These are phyloP conservation scores for Ballota nigra DNA, from an alignment of 257 asterid species.

Conservation along the genomic window DNA sequence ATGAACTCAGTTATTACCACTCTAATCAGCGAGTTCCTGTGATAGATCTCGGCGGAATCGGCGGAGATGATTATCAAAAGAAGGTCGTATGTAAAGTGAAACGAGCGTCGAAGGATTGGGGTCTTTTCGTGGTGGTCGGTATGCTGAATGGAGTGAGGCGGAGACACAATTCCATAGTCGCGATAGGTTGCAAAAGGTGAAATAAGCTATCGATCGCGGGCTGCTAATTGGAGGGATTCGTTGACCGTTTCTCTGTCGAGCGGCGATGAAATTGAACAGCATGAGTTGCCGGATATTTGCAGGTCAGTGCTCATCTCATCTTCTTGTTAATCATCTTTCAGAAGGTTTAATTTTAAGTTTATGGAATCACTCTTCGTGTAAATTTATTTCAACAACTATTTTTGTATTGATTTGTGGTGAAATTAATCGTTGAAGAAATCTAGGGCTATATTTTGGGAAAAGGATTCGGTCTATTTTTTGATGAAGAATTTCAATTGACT, in stretches of 20 bases:
- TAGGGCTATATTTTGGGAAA: background rate
- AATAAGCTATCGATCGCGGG: conserved; percentile 32
- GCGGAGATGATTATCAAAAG: conserved; percentile 12
- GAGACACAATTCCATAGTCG: conserved; percentile 41
- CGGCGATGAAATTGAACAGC: conserved; percentile 28
- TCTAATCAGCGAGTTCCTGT: conserved; percentile 40
- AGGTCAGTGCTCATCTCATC: conserved; percentile 32
- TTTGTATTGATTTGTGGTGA: background rate
- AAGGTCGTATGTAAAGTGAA: conserved; percentile 27
- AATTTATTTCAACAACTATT: too few species aligned
- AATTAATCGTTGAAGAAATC: background rate
- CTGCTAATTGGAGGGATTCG: conserved; percentile 75
- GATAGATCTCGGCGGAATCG: conserved; percentile 40
- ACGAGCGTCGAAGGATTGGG: conserved; percentile 55
- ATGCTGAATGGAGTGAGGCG: conserved; percentile 51
- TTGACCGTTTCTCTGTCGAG: conserved; percentile 34
- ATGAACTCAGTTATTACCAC: conserved; percentile 21
- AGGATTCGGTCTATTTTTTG: background rate
- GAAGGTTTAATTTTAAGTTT: background rate
- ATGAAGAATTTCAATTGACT: background rate
- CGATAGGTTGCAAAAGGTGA: conserved; percentile 41
- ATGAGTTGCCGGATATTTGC: conserved; percentile 60
- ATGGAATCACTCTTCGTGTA: background rate
- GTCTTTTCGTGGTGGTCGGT: conserved; percentile 53
- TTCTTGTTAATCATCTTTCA: background rate